Base-by-base conservation (phyloP, 164 flowering plant genomes). In the Euptelea pleiosperma region DNA sequence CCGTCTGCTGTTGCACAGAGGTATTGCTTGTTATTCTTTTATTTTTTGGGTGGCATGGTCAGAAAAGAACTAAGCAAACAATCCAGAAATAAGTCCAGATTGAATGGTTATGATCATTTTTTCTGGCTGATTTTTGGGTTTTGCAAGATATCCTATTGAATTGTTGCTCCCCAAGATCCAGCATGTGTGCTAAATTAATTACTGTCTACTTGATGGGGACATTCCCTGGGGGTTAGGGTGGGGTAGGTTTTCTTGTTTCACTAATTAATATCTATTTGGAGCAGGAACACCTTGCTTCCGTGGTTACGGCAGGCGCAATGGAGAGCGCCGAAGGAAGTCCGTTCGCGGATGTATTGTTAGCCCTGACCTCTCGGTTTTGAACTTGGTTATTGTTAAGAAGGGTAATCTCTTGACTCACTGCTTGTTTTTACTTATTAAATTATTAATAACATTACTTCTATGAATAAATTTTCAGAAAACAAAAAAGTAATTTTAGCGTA, bases 291-390 rank as follows among this genome's bases (percentile, higher is more conserved):
- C 79, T 24, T 78, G 81, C 66, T 75, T 78, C 59, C 75, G 82
- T 57, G 82, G 82, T 12, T 43, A 72, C 65, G 82, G 79, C n/a
- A 70, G 82, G 57, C 64, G 79, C 16, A 70, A 67, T 70, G 79
- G 79, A 42, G 82, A 78, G 68, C 66, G 79, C 1, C 63, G 77
- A 8, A 65, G 79, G 63, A 78, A 78, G 60, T 78, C 79, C 30
- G 79, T 75, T 14, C 68, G 73, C 31, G 82, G 82, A 6, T 77
- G 82, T 63, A 77, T 77, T 34, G 79, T 77, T 2, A 78, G 77
- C 57, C 82, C 29, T 3, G 82, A 75, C 31, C 79, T 75, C 9
- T 72, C 79, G n/a, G n/a, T n/a, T n/a, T n/a, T n/a, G n/a, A n/a
- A n/a, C n/a, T n/a, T n/a, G n/a, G n/a, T n/a, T n/a, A 78, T 75